These are phyloP conservation scores for Megacollybia marginata DNA, from an alignment of 768 basidiomycete species.

Conservation along the genomic window DNA sequence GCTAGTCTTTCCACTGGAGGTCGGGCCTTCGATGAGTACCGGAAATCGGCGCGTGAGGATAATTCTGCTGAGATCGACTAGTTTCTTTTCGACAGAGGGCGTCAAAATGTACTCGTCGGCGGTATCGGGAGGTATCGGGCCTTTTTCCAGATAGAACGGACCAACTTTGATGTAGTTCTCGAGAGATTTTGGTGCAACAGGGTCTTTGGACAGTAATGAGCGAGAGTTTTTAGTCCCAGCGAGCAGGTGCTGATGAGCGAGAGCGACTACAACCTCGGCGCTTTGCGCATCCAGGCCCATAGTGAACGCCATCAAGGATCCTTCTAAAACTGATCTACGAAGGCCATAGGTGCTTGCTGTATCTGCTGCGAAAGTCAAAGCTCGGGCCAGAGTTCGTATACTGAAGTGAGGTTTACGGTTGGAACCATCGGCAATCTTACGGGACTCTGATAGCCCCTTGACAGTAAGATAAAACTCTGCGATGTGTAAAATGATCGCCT, in stretches of 20 bases:
- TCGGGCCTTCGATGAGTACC: constrained; percentile 95
- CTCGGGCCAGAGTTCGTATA: constrained; percentile 91
- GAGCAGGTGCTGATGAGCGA: constrained; percentile 76
- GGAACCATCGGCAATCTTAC: constrained; percentile 86
- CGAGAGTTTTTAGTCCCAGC: constrained; percentile 71
- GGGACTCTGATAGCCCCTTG: constrained; percentile 64
- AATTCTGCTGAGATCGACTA: constrained; percentile 92
- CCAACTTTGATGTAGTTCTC: constrained; percentile 77
- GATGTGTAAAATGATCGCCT: constrained; percentile 80
- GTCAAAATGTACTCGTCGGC: constrained; percentile 89
- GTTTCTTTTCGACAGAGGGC: constrained; percentile 88
- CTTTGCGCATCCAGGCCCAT: constrained; percentile 83
- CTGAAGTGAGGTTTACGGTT: constrained; percentile 93
- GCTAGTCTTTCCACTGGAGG: constrained; percentile 95
- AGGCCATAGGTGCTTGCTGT: constrained; percentile 71
- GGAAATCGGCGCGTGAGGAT: constrained; percentile 86
- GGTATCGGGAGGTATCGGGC: constrained; percentile 54
- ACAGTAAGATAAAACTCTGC: constrained; percentile 86
- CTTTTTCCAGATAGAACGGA: constrained; percentile 84
- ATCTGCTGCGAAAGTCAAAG: constrained; percentile 84
- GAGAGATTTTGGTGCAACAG: constrained; percentile 38
- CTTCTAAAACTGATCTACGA: constrained; percentile 89
- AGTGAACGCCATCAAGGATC: constrained; percentile 95
- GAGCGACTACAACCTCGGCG: constrained; percentile 50
- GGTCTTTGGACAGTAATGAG: constrained; percentile 68